Base-by-base conservation (phyloP, 345 rosid genomes). In the Citrus mangshanensis region DNA sequence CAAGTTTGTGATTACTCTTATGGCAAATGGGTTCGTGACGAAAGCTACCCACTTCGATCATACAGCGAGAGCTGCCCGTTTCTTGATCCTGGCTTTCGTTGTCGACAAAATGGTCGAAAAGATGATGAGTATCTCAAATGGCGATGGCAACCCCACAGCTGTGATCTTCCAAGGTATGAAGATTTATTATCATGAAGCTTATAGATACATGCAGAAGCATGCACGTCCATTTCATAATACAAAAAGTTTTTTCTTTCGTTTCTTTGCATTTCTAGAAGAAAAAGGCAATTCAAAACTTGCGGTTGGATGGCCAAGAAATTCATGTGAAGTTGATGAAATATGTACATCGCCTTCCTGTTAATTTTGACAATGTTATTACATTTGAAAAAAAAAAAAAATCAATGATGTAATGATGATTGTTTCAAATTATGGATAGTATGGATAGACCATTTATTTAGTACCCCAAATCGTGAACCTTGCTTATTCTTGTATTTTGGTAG, bases 131-230 rank as follows among this genome's bases (percentile, higher is more conserved):
- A 83, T 84, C 93, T 78, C 24, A 87, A 88, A 51, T 94, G 99
- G 99, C 87, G 94, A 72, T 96, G 99, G 97, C 92, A 93, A 78
- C 97, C 98, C 5, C 54, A 92, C 38, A 87, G 90, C 67, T 91
- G 99, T 68, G 83, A 89, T 83, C 86, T 94, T 77, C 93, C 95
- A 25, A 85, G 97, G 99, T 95, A 90, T 27, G 18, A 3, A n/a
- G 9, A n/a, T 34, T 65, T 32, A 34, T 28, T 59, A 6, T 35
- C 27, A 22, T n/a, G 65, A 35, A 60, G 37, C 22, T 61, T 61
- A 24, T n/a, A 25, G 19, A 61, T 74, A 59, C 69, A 74, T 74
- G 77, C 51, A 25, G 40, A 49, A 5, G 51, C 75, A 56, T 58
- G 76, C 76, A 37, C 76, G 66, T 59, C 67, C 65, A 24, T 72